Evolutionary conservation across 129 eudicot species (phyloP), one percentile per base, ranked within the genome.

Genomic region (Solidago caesia): DNA sequence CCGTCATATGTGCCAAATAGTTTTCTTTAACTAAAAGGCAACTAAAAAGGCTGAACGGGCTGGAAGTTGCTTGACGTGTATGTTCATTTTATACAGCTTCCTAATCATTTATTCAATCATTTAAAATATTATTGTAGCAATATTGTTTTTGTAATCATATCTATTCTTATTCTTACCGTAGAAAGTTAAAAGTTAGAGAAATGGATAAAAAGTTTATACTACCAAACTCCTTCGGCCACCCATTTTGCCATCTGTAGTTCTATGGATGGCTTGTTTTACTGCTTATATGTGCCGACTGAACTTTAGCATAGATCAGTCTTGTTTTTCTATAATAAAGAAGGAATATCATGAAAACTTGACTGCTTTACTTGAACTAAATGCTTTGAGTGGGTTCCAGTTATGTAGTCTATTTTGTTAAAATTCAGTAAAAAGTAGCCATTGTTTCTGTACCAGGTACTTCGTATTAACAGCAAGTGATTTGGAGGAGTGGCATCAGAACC

Each of bases 401-500:
- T 74, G 47, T 47, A 47, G 10, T 27, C 21, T 48, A 33, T 74
- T 45, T 15, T 69, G 45, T 39, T 70, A 33, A 52, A 52, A 39
- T 70, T 14, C 39, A 55, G 66, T 73, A 44, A 60, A 60, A 73
- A 45, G 13, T n/a, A 59, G 47, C 61, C 61, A 33, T 7, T 66
- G n/a, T 64, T 75, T 45, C 65, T 56, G 29, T 45, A 68, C 61
- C 96, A 95, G 99, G 90, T 95, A 95, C 80, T 95, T 95, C 84
- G 96, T 95, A 64, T 68, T 95, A 80, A 85, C 96, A 25, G 81
- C 88, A 76, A 84, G 80, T 81, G 99, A 95, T 87, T 75, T 95
- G 87, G 99, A 95, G 75, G 96, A 87, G 73, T 91, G 99, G 99
- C 84, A 81, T 83, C 89, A 87, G 67, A 91, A 87, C 74, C 99